phyloP scores from a whole-genome alignment of 345 rosid genomes.

The Hibiscus tridactylites region DNA sequence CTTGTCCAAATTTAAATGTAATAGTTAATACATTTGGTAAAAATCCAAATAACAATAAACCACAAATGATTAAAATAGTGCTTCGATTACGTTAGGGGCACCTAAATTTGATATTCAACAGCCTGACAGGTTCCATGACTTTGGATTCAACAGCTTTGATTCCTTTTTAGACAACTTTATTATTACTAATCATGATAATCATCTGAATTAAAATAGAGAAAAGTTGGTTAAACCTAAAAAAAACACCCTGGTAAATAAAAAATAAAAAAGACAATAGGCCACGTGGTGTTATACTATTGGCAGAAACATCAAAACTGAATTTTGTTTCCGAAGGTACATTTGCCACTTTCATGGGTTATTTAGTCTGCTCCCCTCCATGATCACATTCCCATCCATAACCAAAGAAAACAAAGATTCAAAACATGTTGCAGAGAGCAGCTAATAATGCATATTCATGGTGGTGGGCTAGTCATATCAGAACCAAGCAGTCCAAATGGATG shows the following conservation, averaged over 20 bases:
- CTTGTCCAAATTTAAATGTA: too few relatives aligned
- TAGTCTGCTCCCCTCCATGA: constrained; percentile 41
- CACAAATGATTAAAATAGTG: too few relatives aligned
- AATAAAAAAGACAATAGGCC: not conserved
- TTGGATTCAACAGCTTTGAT: too few relatives aligned
- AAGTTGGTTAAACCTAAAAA: not conserved
- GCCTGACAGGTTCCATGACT: too few relatives aligned
- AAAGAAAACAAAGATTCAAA: not conserved
- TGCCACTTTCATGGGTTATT: constrained; percentile 3
- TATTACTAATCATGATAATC: too few relatives aligned
- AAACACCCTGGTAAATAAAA: not conserved
- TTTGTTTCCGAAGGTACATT: not conserved
- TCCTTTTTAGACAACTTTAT: too few relatives aligned
- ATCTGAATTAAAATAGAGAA: not conserved
- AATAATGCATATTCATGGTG: constrained; percentile 98
- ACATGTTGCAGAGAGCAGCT: constrained; percentile 86
- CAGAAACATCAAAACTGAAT: not conserved
- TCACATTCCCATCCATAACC: not conserved
- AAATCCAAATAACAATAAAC: too few relatives aligned
- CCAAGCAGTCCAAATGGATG: constrained; percentile 97
- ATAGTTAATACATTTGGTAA: too few relatives aligned
- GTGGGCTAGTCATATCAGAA: constrained; percentile 97
- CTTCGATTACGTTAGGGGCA: too few relatives aligned
- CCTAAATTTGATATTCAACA: too few relatives aligned
- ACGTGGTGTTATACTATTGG: not conserved